phyloP scores from a whole-genome alignment of 371 early-diverging fungal genomes.

The Coemansia sp. region DNA sequence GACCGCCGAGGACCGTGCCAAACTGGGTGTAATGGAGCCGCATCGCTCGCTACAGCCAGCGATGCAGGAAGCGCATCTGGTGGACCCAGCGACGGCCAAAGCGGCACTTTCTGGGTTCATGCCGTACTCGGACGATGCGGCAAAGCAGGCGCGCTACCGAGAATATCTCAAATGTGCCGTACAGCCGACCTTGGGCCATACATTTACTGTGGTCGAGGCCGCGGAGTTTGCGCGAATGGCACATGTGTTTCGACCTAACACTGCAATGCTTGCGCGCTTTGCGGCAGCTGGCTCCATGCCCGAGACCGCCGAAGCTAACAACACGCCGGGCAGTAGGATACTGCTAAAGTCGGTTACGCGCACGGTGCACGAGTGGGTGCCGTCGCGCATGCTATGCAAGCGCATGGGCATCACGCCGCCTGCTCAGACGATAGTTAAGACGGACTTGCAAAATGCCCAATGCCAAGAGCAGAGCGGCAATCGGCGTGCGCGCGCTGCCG shows the following conservation, averaged over 20 bases:
- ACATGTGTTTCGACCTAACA: slow-evolving; percentile 5
- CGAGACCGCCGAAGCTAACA: not conserved
- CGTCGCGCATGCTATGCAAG: slow-evolving; percentile 35
- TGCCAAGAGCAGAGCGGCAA: not conserved
- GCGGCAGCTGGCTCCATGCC: not conserved
- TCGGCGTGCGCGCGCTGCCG: slow-evolving; percentile 21
- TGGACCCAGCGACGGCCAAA: too few species aligned
- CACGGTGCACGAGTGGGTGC: slow-evolving; percentile 27
- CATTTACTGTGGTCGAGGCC: too few species aligned
- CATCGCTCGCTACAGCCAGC: not conserved
- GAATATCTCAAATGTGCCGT: too few species aligned
- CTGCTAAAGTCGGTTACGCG: slow-evolving; percentile 12
- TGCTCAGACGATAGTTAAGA: not conserved
- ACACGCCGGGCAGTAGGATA: not conserved
- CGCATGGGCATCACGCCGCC: slow-evolving; percentile 31
- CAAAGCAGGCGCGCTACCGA: too few species aligned
- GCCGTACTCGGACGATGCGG: too few species aligned
- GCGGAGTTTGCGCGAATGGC: slow-evolving; percentile 13
- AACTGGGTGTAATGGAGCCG: slow-evolving; percentile 13
- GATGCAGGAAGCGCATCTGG: not conserved
- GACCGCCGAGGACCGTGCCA: slow-evolving; percentile 21
- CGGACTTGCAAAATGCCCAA: not conserved
- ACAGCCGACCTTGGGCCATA: too few species aligned
- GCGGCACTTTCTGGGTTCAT: too few species aligned
- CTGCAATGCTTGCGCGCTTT: slow-evolving; percentile 33